Base-by-base conservation (phyloP, 768 basidiomycete species). In the Zangia roseola region DNA sequence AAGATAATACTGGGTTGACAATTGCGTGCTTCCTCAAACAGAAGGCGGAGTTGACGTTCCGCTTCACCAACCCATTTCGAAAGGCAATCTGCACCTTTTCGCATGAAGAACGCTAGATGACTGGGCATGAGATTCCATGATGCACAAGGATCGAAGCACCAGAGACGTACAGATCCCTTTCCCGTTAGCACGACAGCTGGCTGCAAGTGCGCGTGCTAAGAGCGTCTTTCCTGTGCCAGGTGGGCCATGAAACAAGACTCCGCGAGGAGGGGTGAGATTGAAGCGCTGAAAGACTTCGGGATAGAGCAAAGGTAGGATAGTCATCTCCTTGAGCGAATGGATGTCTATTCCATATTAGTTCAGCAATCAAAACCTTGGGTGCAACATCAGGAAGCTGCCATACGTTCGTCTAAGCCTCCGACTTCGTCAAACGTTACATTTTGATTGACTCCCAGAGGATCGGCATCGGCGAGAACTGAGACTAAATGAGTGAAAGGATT, bases 11-110 rank as follows among this genome's bases (percentile, higher is more conserved):
- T 89, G 0, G 97, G 95, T 61, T 97, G 95, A 43, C 83, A 88
- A 44, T 86, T 84, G 41, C 84, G 81, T 1, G 97, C 97, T 73
- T 98, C 95, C 55, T 98, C 95, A 65, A 99, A 99, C 13, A 98
- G 76, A 34, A 97, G 78, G 1, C 97, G 83, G 3, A 99, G 78
- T 65, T 97, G 95, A 2, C 97, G 84, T 64, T 98, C 97, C 6
- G 97, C 95, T 71, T 99, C 97, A 44, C 97, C 97, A 12, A 99
- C 97, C 95, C 95, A 99, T 73, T 99, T 99, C 7, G 93, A 94
- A 24, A 98, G 77, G 57, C 90, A 91, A 69, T 99, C 97, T 28
- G 97, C 97, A 17, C 97, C 97, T 71, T 99, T 99, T 41, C 97
- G 87, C 97, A 99, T 98, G 77, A 95, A 99, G 75, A 99, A 99